Evolutionary conservation across 2,329 filamentous ascomycete species (phyloP).

Genomic region (Aspergillus sp.): DNA sequence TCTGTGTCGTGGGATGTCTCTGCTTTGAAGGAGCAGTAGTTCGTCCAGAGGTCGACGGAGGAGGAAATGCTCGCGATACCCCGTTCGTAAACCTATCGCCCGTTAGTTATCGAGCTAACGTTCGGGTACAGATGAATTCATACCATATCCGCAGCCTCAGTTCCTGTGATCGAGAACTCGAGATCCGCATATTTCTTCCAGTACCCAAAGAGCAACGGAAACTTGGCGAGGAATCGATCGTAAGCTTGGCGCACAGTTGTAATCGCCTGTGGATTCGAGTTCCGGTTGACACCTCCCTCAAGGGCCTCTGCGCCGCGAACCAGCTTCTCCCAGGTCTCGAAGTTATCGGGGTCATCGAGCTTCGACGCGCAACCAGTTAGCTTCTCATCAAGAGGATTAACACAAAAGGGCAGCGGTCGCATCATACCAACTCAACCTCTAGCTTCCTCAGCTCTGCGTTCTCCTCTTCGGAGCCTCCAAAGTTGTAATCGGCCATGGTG

Average conservation of each 20-base stretch:
- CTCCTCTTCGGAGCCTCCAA: slow-evolving; percentile 77
- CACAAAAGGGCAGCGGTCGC: background rate
- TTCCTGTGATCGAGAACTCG: slow-evolving; percentile 95
- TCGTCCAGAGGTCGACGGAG: slow-evolving; percentile 95
- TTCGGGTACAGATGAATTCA: slow-evolving; percentile 28
- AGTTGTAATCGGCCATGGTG: slow-evolving; percentile 73
- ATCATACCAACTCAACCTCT: slow-evolving; percentile 73
- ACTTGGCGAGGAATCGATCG: slow-evolving; percentile 91
- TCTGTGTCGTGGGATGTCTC: slow-evolving; percentile 94
- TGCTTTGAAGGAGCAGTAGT: slow-evolving; percentile 97
- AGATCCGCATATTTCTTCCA: slow-evolving; percentile 99
- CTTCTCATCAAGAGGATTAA: background rate
- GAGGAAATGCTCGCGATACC: slow-evolving; percentile 90
- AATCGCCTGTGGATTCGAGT: slow-evolving; percentile 93
- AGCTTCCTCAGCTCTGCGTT: slow-evolving; percentile 81
- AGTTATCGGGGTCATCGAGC: slow-evolving; percentile 80
- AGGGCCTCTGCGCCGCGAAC: slow-evolving; percentile 80
- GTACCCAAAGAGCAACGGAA: slow-evolving; percentile 94
- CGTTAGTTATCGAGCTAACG: slow-evolving; percentile 11
- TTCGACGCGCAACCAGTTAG: slow-evolving; percentile 35
- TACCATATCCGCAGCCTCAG: slow-evolving; percentile 97
- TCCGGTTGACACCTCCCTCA: slow-evolving; percentile 92
- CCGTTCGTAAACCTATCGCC: slow-evolving; percentile 81
- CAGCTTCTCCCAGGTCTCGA: slow-evolving; percentile 93
- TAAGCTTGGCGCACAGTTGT: slow-evolving; percentile 84